These are phyloP conservation scores for Diplosphaera chodatii DNA, from an alignment of 139 green algal species.

Conservation along the genomic window DNA sequence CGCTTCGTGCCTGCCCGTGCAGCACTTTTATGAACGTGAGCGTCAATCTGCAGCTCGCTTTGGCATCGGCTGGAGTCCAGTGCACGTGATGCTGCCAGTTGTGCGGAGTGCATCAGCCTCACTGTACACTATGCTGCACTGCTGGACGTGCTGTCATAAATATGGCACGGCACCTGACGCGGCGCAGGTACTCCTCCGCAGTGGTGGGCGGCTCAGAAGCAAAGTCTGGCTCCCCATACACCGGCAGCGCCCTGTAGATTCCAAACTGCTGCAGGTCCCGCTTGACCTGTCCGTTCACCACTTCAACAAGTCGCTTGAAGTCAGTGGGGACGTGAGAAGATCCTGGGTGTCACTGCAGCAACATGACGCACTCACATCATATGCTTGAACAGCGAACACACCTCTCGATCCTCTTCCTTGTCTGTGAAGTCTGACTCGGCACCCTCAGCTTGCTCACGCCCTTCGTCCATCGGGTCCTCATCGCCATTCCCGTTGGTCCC, in stretches of 20 bases:
- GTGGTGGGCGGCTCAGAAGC: conserved; percentile 25
- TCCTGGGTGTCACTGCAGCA: no score
- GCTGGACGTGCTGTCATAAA: no score
- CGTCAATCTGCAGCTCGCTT: no score
- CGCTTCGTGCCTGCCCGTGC: conserved; percentile 28
- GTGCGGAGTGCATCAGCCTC: neutral
- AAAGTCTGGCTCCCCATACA: conserved; percentile 52
- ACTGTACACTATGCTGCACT: no score
- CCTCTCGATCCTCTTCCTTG: neutral
- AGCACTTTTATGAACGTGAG: no score
- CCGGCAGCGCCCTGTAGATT: conserved; percentile 57
- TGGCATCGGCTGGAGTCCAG: no score
- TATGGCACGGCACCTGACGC: no score
- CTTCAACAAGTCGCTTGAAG: no score
- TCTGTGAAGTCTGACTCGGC: neutral
- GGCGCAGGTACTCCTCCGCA: conserved; percentile 51
- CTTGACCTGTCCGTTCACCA: neutral
- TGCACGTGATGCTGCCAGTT: neutral
- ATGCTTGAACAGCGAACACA: neutral
- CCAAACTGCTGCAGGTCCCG: conserved; percentile 52
- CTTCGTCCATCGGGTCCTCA: no score
- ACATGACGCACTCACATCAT: no score
- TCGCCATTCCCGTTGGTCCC: no score
- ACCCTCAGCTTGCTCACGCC: neutral
- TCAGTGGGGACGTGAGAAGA: no score